Evolutionary conservation across 1,284 basidiomycete genomes (phyloP), one percentile per base, ranked within the genome.

Genomic region (Clitocybe nebularis): DNA sequence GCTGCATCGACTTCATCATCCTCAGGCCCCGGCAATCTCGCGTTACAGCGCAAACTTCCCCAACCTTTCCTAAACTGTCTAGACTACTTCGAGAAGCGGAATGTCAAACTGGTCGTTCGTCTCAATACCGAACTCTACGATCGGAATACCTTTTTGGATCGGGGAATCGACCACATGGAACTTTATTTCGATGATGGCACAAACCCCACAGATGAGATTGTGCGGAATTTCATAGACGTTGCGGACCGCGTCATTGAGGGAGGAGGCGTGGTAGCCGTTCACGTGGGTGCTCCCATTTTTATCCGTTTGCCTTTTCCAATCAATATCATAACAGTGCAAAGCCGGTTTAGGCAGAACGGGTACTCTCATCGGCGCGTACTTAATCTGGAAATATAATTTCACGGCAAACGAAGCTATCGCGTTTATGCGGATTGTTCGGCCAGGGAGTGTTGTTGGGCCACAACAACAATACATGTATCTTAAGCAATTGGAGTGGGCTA

Each of bases 301-400:
- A 17, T 28, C 10, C 25, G 32, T 6, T 35, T 24, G 39, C 23
- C 17, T 52, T 45, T 47, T 37, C 47, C 44, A 36, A 25, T 34
- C 42, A 47, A 41, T 36, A 28, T 37, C 32, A 40, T 63, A 54
- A 13, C 54, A 96, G 83, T 96, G 93, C 64, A 96, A 96, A 72
- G 93, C 93, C 37, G 93, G 93, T 16, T 74, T 96, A 14, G 93
- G 93, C 16, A 77, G 93, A 38, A 96, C 93, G 2, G 95, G 96
- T 3, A 95, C 94, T 3, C 72, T 99, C 47, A 95, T 99, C 49
- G 93, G 93, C 37, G 96, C 96, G 2, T 99, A 98, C 71, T 77
- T 99, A 44, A 90, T 97, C 53, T 99, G 96, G 89, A 97, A 96
- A 68, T 94, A 98, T 58, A 89, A 89, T n/a, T 99, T 99, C 61